A percentile compares a stretch with the other conserved stretches of the same genome.
These are phyloP conservation scores for Melampsora larici-populina DNA, from an alignment of 1,284 basidiomycete genomes.

Conservation along the genomic window DNA sequence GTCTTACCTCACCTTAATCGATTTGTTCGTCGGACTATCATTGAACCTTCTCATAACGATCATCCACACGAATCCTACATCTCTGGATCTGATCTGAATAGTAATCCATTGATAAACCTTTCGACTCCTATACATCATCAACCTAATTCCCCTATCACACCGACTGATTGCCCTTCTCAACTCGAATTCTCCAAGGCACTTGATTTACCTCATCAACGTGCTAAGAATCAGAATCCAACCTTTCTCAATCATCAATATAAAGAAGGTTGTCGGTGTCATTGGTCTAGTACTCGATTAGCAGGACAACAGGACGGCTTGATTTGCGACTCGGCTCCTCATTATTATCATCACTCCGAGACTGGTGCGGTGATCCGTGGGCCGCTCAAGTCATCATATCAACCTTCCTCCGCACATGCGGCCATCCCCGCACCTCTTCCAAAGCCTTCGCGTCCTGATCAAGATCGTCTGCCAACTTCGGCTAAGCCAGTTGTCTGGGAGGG, in stretches of 20 bases:
- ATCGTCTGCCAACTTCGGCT: background rate
- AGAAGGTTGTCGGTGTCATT: conserved; percentile 1
- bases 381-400: background rate
- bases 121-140: background rate
- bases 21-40: no score
- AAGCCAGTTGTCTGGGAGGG: background rate
- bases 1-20: no score
- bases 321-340: background rate
- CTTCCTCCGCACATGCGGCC: background rate
- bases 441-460: background rate
- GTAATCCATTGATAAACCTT: background rate
- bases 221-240: background rate
- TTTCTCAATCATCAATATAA: background rate
- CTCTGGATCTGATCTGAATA: no score
- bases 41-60: no score
- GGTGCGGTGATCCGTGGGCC: conserved; percentile 2
- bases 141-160: background rate
- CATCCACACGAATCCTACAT: no score
- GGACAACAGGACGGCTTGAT: background rate
- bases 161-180: background rate
- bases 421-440: background rate
- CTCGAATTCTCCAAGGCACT: background rate
- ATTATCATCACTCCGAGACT: background rate
- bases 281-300: background rate
- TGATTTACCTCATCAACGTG: background rate